Evolutionary conservation across 1,284 basidiomycete genomes (phyloP), one percentile per base, ranked within the genome.

Genomic region (Rhodotorula glutinis): DNA sequence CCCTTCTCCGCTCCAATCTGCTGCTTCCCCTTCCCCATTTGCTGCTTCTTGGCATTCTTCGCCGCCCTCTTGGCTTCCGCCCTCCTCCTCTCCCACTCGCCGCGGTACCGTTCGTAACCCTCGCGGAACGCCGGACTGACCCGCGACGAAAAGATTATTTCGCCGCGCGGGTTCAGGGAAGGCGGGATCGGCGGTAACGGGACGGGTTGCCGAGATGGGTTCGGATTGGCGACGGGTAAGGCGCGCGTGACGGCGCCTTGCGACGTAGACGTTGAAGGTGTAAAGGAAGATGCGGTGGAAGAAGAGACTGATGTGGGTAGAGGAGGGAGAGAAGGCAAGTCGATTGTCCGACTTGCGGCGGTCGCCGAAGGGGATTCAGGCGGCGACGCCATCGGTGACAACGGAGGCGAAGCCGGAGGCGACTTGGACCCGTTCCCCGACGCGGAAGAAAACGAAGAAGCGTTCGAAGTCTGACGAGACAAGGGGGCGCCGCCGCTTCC

Each of bases 131-230:
- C 77, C 53, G 84, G 83, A 69, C 91, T 88, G 43, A 98, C 90
- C 55, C 90, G 86, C 19, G 88, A 91, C 19, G 90, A 93, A 79
- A 98, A 97, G 71, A 98, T 94, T 69, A 98, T 85, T 77, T 98
- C 95, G 55, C 96, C 95, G 19, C 94, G 87, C 5, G 94, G 92
- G 79, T 95, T 97, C 46, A 82, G 82, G 10, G 91, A 84, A 0
- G 92, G 92, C 2, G 94, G 93, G 49, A 97, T 95, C 14, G 89
- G 86, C 3, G 89, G 83, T 69, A 95, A 88, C 19, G 84, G 82
- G 10, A 60, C 60, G 30, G 63, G 77, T 53, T 14, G 82, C 81
- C 5, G 23, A 78, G 76, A 60, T 29, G 41, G 10, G 43, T 56
- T 46, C 29, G 61, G 10, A 23, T 54, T n/a, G 17, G 58, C 29